A percentile compares a stretch with the other conserved stretches of the same genome.
Conservation (phyloP, 176 grass and related monocot genomes). For the Zoysia japonica region DNA sequence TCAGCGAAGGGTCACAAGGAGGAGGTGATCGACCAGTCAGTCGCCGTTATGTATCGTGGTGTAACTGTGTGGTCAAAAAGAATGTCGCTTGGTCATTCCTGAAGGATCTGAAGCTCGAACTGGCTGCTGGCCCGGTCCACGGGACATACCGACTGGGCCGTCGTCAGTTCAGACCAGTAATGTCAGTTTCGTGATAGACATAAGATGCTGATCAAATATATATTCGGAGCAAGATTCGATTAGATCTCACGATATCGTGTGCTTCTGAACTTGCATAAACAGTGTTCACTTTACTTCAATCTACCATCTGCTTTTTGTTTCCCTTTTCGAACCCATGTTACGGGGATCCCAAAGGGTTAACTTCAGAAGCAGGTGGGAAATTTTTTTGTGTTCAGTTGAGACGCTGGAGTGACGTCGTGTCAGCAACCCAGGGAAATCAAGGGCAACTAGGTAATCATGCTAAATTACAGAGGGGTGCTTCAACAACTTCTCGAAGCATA, state of each 20-base stretch:
- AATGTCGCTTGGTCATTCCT: background rate
- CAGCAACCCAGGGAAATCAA: too few species aligned
- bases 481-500: too few species aligned
- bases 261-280: background rate
- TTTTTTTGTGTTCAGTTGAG: background rate
- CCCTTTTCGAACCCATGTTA: too few species aligned
- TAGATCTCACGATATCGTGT: background rate
- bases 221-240: background rate
- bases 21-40: too few species aligned
- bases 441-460: too few species aligned
- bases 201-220: background rate
- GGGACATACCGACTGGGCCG: too few species aligned
- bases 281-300: background rate
- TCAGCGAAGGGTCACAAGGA: background rate
- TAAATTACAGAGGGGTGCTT: too few species aligned
- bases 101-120: constrained; percentile 11
- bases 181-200: background rate
- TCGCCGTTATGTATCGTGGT: background rate
- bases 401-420: too few species aligned
- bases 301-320: too few species aligned
- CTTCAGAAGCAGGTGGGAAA: background rate
- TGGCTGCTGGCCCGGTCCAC: background rate
- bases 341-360: background rate
- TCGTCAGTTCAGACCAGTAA: background rate
- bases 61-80: background rate